A percentile compares a stretch with the other conserved stretches of the same genome.
Conservation (phyloP, 208 protist species). For the Crithidia fasciculata region DNA sequence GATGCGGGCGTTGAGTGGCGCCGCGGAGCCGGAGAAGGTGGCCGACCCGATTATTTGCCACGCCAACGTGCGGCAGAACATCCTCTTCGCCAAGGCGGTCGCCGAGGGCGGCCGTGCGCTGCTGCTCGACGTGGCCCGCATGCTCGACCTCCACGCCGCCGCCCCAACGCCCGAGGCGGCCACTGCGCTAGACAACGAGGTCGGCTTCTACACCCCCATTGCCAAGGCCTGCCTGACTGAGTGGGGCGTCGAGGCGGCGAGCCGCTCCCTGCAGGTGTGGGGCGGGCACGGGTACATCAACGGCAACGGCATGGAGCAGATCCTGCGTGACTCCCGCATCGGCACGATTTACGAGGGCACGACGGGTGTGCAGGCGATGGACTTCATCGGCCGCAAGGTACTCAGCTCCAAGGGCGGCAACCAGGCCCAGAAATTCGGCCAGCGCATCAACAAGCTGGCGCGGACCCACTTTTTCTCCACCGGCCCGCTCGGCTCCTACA, state of each 20-base stretch:
- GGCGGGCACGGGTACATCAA: slow-evolving; percentile 86
- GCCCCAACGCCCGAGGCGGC: slow-evolving; percentile 28
- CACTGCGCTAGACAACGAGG: slow-evolving; percentile 60
- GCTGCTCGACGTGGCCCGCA: slow-evolving; percentile 68
- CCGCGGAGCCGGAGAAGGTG: slow-evolving; percentile 55
- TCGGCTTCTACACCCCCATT: slow-evolving; percentile 90
- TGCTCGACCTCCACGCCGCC: slow-evolving; percentile 61
- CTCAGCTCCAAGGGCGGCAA: slow-evolving; percentile 62
- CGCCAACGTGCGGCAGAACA: slow-evolving; percentile 80
- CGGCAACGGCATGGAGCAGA: slow-evolving; percentile 85
- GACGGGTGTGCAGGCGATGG: slow-evolving; percentile 84
- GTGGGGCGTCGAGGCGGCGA: slow-evolving; percentile 75
- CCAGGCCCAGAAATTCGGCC: slow-evolving; percentile 41
- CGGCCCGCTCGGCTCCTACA: slow-evolving; percentile 41
- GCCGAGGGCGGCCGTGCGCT: slow-evolving; percentile 86
- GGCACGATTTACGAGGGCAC: slow-evolving; percentile 84
- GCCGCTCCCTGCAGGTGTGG: slow-evolving; percentile 69
- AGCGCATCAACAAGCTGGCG: slow-evolving; percentile 47
- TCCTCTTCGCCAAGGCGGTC: slow-evolving; percentile 85
- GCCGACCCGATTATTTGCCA: slow-evolving; percentile 78
- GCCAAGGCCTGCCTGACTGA: slow-evolving; percentile 86
- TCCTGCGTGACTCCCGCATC: slow-evolving; percentile 79
- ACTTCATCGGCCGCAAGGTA: slow-evolving; percentile 89
- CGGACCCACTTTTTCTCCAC: slow-evolving; percentile 40
- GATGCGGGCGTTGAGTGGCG: slow-evolving; percentile 63